Base-by-base conservation (phyloP, 192 early-diverging fungal genomes). In the Coemansia umbellata region DNA sequence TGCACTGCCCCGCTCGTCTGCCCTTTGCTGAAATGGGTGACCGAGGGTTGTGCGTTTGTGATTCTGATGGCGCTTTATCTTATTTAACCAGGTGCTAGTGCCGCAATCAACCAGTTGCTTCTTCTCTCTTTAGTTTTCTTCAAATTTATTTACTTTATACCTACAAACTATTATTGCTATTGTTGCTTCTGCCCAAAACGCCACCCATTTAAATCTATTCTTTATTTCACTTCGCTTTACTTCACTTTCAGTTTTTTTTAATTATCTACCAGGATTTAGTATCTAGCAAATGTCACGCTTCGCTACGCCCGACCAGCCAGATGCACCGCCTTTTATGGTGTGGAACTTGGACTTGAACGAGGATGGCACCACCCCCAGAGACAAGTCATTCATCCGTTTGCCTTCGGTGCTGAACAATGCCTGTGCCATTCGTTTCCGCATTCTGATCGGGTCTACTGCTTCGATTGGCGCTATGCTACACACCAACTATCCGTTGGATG, bases 401-500 rank as follows among this genome's bases (percentile, higher is more conserved):
- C 71, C 71, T 31, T 63, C 71, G 24, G 54, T 55, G 40, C 55
- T 47, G 14, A 51, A 28, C 36, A 63, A 67, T 7, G 82, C 85
- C 22, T 90, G 87, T 44, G 73, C 80, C 28, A 67, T 96, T 47
- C 84, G 91, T 3, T 90, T 95, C 75, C 81, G 88, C 39, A 63
- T 95, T 15, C 82, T 84, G 37, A 79, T 88, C 27, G 94, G 94
- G 24, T 81, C 88, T 5, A 60, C 83, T 17, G 85, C 90, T n/a
- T 84, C 87, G 15, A 80, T 81, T 39, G 74, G 81, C 23, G 79
- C 91, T 4, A 63, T 81, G n/a, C 66, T 98, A 27, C 78, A 83
- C 57, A 94, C 90, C 33, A 98, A 98, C 69, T 91, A 93, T 80
- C 92, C 91, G 3, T 61, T 84, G 18, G 60, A 84, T 41, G 90